Percentiles rank a stretch among this genome's conserved stretches.
Conservation (phyloP, 257 asterid genomes). For the Datura wrightii region DNA sequence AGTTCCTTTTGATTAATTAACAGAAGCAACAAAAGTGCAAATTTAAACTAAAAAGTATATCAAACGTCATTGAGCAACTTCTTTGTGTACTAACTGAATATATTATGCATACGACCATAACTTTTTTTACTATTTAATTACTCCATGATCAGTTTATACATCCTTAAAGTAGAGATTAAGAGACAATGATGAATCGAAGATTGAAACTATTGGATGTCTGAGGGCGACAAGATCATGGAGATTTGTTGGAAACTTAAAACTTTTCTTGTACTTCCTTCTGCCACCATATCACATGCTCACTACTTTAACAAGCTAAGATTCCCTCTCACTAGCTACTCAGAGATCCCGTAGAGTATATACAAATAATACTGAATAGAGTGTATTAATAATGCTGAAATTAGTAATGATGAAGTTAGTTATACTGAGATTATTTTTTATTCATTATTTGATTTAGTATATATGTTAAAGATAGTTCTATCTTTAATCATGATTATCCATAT, state of each 20-base stretch:
- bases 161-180: not conserved
- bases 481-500: too few relatives aligned
- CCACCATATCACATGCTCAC: slow-evolving; percentile 39
- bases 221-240: slow-evolving; percentile 38
- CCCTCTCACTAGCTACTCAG: not conserved
- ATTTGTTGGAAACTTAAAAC: slow-evolving; percentile 9
- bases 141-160: not conserved
- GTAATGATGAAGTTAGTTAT: too few relatives aligned
- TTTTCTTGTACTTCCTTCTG: slow-evolving; percentile 28
- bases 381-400: too few relatives aligned
- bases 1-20: not conserved
- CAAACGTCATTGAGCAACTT: not conserved
- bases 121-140: not conserved
- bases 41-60: not conserved
- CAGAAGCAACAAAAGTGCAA: slow-evolving; percentile 1
- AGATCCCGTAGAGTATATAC: too few relatives aligned
- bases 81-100: not conserved
- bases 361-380: too few relatives aligned
- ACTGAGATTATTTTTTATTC: too few relatives aligned
- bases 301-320: slow-evolving; percentile 24
- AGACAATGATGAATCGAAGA: slow-evolving; percentile 28
- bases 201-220: slow-evolving; percentile 10
- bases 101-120: not conserved
- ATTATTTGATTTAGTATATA: too few relatives aligned
- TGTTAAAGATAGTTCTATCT: too few relatives aligned